Evolutionary conservation across 2,329 filamentous ascomycete genomes (phyloP).

Genomic region (Nemania sp.): DNA sequence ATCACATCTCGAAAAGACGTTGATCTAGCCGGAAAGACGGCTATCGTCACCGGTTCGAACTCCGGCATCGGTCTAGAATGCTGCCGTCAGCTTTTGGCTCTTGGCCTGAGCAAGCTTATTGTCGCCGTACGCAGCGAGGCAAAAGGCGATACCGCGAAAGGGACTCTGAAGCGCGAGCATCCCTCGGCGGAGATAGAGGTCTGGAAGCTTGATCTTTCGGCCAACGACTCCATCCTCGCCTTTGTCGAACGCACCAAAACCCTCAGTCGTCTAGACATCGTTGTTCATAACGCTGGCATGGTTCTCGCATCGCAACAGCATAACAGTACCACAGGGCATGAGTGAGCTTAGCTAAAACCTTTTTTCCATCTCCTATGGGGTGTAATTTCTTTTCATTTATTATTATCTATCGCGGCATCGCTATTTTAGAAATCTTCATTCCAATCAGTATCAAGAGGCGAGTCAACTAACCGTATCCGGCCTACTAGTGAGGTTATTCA

Average conservation of each 20-base stretch:
- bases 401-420: no score
- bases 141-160: not conserved
- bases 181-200: not conserved
- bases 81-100: slow-evolving; percentile 4
- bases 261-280: slow-evolving; percentile 7
- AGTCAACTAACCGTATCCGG: no score
- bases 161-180: not conserved
- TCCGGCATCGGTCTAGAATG: not conserved
- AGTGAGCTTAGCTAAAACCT: no score
- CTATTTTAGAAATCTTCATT: no score
- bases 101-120: not conserved
- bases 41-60: slow-evolving; percentile 17
- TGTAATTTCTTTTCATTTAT: no score
- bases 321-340: not conserved
- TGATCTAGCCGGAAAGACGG: not conserved
- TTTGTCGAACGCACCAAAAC: not conserved
- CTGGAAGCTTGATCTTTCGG: not conserved
- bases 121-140: slow-evolving; percentile 2
- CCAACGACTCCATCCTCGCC: not conserved
- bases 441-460: no score
- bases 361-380: no score
- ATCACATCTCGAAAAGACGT: no score
- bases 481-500: no score
- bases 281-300: not conserved
- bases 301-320: not conserved